Conservation (phyloP, 2,329 filamentous ascomycete species). For the Sarocladium kiliense region DNA sequence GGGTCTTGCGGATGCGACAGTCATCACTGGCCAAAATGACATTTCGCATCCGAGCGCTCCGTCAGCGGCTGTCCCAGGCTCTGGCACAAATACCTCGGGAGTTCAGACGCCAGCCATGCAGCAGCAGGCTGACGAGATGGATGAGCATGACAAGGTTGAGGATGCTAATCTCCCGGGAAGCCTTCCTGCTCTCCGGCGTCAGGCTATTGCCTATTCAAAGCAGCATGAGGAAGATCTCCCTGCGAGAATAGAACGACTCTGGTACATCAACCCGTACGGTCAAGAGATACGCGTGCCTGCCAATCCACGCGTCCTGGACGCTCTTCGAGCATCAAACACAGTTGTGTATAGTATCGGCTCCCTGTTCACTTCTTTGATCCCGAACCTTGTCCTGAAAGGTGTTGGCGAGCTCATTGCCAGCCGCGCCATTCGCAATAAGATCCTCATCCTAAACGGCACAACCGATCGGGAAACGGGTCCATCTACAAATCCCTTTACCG, state of each 20-base stretch:
- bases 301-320: constrained; percentile 72
- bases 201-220: constrained; percentile 81
- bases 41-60: constrained; percentile 78
- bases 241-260: constrained; percentile 72
- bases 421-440: constrained; percentile 56
- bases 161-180: constrained; percentile 80
- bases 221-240: constrained; percentile 68
- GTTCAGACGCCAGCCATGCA: constrained; percentile 22
- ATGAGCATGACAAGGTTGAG: constrained; percentile 62
- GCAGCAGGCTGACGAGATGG: constrained; percentile 38
- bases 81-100: constrained; percentile 18
- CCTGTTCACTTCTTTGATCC: constrained; percentile 84
- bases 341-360: constrained; percentile 93
- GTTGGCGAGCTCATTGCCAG: constrained; percentile 57
- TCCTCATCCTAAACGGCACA: constrained; percentile 79
- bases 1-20: constrained; percentile 66
- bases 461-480: constrained; percentile 85
- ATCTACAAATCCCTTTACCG: constrained; percentile 57
- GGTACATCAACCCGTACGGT: constrained; percentile 99
- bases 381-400: constrained; percentile 69
- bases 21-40: constrained; percentile 87
- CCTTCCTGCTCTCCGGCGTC: constrained; percentile 71
- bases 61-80: constrained; percentile 36
- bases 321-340: constrained; percentile 58
- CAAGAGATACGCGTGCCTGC: constrained; percentile 84